Conservation (phyloP, 371 early-diverging fungal genomes). For the Pancytospora epiphaga region DNA sequence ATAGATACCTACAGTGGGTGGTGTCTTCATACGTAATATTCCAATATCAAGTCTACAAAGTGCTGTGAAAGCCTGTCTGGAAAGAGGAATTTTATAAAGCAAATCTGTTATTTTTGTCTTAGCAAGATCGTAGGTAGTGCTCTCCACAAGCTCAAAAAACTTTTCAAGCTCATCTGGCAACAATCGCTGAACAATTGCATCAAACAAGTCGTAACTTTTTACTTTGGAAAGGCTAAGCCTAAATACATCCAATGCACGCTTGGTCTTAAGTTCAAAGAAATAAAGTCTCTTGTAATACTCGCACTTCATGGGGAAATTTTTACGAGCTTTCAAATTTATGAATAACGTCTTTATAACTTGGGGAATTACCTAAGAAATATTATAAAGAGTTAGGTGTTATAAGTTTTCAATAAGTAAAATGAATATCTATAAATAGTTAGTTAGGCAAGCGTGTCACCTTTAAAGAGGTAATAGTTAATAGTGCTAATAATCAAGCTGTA, state of each 20-base stretch:
- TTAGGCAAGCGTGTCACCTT: no score
- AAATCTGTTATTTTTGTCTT: not conserved
- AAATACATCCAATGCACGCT: not conserved
- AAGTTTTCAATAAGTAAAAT: no score
- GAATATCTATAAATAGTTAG: no score
- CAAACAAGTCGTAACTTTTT: not conserved
- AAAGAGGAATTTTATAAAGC: not conserved
- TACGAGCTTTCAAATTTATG: no score
- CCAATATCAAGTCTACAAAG: not conserved
- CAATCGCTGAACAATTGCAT: not conserved
- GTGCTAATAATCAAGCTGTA: no score
- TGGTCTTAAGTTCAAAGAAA: not conserved
- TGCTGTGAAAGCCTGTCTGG: no score
- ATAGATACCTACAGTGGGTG: not conserved
- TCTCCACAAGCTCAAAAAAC: not conserved
- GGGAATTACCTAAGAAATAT: no score
- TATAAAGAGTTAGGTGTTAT: no score
- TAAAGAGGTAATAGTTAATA: no score
- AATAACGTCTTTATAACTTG: no score
- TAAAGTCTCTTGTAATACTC: constrained; percentile 7
- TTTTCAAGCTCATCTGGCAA: not conserved
- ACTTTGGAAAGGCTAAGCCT: not conserved
- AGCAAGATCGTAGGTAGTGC: constrained; percentile 2
- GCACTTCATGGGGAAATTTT: constrained; percentile 9
- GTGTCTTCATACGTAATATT: not conserved